Conservation (phyloP, 371 early-diverging fungal genomes). For the Zancudomyces culisetae region DNA sequence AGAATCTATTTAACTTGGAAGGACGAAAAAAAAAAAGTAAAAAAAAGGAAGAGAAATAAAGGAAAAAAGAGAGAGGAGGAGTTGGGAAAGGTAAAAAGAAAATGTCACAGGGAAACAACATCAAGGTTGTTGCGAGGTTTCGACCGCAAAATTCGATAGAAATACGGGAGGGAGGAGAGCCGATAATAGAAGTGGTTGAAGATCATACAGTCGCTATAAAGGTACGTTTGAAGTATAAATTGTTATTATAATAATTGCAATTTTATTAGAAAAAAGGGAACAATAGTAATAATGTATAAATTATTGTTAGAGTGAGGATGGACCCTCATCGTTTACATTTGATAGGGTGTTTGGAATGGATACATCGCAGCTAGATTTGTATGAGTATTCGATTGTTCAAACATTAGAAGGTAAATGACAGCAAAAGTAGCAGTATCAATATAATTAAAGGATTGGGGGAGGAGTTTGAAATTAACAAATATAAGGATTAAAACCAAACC, state of each 20-base stretch:
- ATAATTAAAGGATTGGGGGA: too few species aligned
- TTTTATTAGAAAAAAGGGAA: not conserved
- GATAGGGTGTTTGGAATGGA: slow-evolving; percentile 74
- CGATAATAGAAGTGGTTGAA: slow-evolving; percentile 62
- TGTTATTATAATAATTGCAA: too few species aligned
- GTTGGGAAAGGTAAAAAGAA: too few species aligned
- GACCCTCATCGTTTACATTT: slow-evolving; percentile 63
- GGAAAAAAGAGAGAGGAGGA: too few species aligned
- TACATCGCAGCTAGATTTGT: slow-evolving; percentile 62
- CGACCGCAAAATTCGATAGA: slow-evolving; percentile 87
- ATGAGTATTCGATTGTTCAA: slow-evolving; percentile 69
- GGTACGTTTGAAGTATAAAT: slow-evolving; percentile 25
- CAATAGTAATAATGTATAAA: not conserved
- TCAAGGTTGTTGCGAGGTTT: slow-evolving; percentile 91
- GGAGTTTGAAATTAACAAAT: too few species aligned
- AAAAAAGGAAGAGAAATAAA: too few species aligned
- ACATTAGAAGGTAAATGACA: slow-evolving; percentile 76
- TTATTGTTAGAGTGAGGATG: slow-evolving; percentile 4
- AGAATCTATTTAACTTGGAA: too few species aligned
- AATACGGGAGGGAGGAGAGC: slow-evolving; percentile 70
- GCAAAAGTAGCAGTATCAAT: too few species aligned
- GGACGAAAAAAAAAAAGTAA: too few species aligned
- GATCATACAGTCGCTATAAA: slow-evolving; percentile 50
- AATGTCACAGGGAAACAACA: slow-evolving; percentile 53
- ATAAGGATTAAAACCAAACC: too few species aligned